Percentiles rank a stretch among this genome's conserved stretches.
Conservation (phyloP, 169 alveolate genomes). For the Plasmodium vivax region DNA sequence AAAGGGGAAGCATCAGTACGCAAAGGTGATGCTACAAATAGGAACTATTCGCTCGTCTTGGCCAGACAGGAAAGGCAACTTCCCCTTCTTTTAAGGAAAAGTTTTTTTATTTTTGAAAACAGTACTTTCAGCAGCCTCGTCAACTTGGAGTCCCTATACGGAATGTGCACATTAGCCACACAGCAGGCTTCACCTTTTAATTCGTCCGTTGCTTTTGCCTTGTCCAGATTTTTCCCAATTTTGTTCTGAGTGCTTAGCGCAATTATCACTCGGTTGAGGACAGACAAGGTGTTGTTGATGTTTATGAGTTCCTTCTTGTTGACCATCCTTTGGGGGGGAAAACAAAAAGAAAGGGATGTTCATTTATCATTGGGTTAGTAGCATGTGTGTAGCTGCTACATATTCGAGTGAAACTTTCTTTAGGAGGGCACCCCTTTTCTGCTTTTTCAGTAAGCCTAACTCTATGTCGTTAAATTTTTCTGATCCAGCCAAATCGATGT, state of each 20-base stretch:
- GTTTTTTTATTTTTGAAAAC: background rate
- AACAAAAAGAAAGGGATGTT: background rate
- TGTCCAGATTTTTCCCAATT: constrained; percentile 30
- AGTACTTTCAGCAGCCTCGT: constrained; percentile 60
- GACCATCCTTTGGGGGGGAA: constrained; percentile 4
- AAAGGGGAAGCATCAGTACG: background rate
- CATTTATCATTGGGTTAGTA: background rate
- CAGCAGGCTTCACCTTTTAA: constrained; percentile 5
- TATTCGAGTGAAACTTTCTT: background rate
- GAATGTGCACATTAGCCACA: constrained; percentile 28
- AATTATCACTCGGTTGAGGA: constrained; percentile 52
- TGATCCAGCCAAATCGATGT: constrained; percentile 72
- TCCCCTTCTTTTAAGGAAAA: background rate
- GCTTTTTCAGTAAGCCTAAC: constrained; percentile 29
- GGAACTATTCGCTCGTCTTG: background rate
- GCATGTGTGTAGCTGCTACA: background rate
- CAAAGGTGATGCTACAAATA: background rate
- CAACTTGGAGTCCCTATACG: constrained; percentile 68
- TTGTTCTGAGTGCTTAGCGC: constrained; percentile 56
- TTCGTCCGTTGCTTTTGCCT: constrained; percentile 9
- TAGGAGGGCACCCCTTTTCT: background rate
- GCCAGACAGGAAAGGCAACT: background rate
- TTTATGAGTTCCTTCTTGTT: constrained; percentile 69
- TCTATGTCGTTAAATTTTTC: constrained; percentile 74
- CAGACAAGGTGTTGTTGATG: constrained; percentile 64